Base-by-base conservation (phyloP, 1,284 basidiomycete species). In the Puccinia polysora region DNA sequence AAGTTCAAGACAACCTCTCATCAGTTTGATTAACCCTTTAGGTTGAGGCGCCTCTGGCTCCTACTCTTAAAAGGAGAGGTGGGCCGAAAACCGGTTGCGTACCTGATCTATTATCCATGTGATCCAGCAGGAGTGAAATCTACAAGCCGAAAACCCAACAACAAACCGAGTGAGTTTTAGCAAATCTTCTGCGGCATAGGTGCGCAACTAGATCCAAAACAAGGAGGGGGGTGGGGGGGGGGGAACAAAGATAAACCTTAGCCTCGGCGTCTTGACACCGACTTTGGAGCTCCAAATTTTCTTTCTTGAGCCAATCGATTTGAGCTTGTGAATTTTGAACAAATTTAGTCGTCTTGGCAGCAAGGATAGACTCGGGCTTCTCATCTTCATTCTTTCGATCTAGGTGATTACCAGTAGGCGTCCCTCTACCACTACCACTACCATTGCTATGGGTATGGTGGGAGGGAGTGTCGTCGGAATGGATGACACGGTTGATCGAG, bases 251-350 rank as follows among this genome's bases (percentile, higher is more conserved):
- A 64, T 59, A 25, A 8, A 73, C 74, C 38, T 73, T 73, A 20
- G 74, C 74, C 52, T 74, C 74, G n/a, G 73, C 73, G 30, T 73
- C 74, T 34, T 64, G 59, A 73, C 77, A 78, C 5, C 77, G 70
- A 49, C 74, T 56, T 59, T 77, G 76, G 20, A 78, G 75, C 4
- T 75, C 67, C 1, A 67, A 65, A 65, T 78, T 78, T 58, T 78
- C 77, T 2, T 75, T 75, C 62, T 75, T 75, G 45, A 78, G 74
- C 76, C 76, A 78, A n/a, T 76, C 77, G 28, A 75, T n/a, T n/a
- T n/a, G n/a, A 69, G 75, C 76, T 65, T 74, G 62, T n/a, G 15
- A 40, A 10, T 40, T 7, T 0, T 59, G 56, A 14, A n/a, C n/a
- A n/a, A n/a, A n/a, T n/a, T n/a, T n/a, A n/a, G n/a, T n/a, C n/a